Percentiles rank a stretch among this genome's conserved stretches.
phyloP scores from a whole-genome alignment of 2,329 filamentous ascomycete genomes.

The Aspergillus chevalieri region DNA sequence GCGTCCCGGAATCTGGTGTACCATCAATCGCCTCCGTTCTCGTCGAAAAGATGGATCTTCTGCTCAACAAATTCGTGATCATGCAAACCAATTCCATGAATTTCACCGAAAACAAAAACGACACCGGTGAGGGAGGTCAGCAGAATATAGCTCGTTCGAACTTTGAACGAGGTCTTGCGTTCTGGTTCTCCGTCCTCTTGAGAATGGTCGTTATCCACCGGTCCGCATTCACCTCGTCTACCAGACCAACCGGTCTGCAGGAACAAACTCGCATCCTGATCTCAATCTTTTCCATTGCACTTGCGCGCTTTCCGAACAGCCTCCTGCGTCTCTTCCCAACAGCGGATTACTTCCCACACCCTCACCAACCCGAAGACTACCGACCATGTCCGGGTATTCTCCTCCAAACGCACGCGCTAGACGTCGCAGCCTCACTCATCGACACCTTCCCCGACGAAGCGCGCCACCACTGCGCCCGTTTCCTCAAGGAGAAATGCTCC shows the following conservation, averaged over 20 bases:
- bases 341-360: constrained; percentile 25
- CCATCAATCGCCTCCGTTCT: constrained; percentile 27
- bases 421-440: constrained; percentile 40
- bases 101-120: constrained; percentile 11
- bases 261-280: constrained; percentile 34
- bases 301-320: constrained; percentile 31
- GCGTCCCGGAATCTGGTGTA: constrained; percentile 29
- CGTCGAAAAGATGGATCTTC: constrained; percentile 35
- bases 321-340: constrained; percentile 25
- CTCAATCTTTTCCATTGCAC: constrained; percentile 35
- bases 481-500: constrained; percentile 38
- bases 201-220: constrained; percentile 37
- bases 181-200: constrained; percentile 39
- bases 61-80: constrained; percentile 32
- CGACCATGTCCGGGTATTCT: constrained; percentile 27
- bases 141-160: constrained; percentile 12
- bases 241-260: constrained; percentile 20
- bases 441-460: constrained; percentile 41
- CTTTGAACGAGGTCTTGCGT: constrained; percentile 27
- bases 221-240: constrained; percentile 25
- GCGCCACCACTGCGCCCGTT: constrained; percentile 36
- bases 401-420: constrained; percentile 37
- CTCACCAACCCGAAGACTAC: constrained; percentile 16
- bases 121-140: constrained; percentile 8
- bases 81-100: constrained; percentile 21